Evolutionary conservation across 1,284 basidiomycete genomes (phyloP).

Genomic region (Erythrobasidium hasegawianum): DNA sequence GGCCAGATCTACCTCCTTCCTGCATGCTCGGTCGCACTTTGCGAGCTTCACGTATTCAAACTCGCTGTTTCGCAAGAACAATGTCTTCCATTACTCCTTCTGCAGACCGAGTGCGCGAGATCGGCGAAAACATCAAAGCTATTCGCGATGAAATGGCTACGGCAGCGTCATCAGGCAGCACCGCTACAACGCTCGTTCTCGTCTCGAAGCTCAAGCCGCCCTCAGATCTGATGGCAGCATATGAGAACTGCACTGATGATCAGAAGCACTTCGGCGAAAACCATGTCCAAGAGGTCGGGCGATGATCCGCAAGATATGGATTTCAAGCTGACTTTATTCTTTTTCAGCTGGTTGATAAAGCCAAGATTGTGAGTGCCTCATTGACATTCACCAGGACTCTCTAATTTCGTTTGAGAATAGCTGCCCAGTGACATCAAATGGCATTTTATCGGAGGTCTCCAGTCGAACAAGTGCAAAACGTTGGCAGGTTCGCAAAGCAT

Average conservation of each 20-base stretch:
- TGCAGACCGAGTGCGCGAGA: constrained; percentile 49
- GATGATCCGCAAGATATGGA: neutral
- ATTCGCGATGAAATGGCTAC: constrained; percentile 49
- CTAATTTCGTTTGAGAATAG: constrained; percentile 50
- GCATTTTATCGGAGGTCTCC: constrained; percentile 95
- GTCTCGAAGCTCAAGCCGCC: constrained; percentile 94
- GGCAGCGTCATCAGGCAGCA: constrained; percentile 36
- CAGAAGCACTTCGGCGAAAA: constrained; percentile 96
- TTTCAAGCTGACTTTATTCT: neutral
- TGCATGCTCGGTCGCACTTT: too few relatives aligned
- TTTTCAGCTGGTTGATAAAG: constrained; percentile 34
- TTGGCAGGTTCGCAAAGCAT: constrained; percentile 65
- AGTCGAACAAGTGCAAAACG: constrained; percentile 90
- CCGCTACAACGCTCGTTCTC: constrained; percentile 65
- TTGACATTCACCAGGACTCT: neutral
- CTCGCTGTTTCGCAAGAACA: neutral
- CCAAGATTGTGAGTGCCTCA: constrained; percentile 2
- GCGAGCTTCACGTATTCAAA: too few relatives aligned
- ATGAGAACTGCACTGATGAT: constrained; percentile 56
- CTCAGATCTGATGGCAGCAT: constrained; percentile 77
- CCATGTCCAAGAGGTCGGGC: constrained; percentile 82
- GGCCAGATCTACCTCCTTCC: too few relatives aligned
- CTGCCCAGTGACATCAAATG: constrained; percentile 79
- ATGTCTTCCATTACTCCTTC: constrained; percentile 34
- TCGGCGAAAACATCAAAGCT: constrained; percentile 50